Percentiles rank a stretch among this genome's conserved stretches.
These are phyloP conservation scores for Penicillium diatomitis DNA, from an alignment of 495 filamentous ascomycete species.

Conservation along the genomic window DNA sequence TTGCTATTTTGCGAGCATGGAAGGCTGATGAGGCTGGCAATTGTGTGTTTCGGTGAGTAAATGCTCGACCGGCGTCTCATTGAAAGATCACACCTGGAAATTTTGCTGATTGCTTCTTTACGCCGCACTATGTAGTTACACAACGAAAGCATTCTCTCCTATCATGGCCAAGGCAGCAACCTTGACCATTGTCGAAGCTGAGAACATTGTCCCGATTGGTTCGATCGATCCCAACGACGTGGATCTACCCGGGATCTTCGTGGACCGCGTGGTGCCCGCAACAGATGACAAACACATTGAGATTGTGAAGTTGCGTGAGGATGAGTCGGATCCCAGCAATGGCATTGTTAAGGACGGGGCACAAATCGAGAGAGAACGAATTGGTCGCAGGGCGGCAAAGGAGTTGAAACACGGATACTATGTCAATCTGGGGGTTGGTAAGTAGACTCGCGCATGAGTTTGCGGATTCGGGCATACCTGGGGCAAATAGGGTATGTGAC, in stretches of 20 bases:
- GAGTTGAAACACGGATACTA: slow-evolving; percentile 94
- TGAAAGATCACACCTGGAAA: too few relatives aligned
- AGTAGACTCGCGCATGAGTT: slow-evolving; percentile 29
- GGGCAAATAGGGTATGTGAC: background rate
- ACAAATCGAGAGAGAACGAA: slow-evolving; percentile 65
- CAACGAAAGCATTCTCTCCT: slow-evolving; percentile 60
- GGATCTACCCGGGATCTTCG: slow-evolving; percentile 83
- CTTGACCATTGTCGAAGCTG: slow-evolving; percentile 85
- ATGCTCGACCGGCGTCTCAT: background rate
- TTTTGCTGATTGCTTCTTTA: background rate
- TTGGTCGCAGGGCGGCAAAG: slow-evolving; percentile 76
- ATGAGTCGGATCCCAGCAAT: slow-evolving; percentile 35
- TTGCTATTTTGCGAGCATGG: slow-evolving; percentile 81
- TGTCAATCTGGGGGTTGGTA: slow-evolving; percentile 85
- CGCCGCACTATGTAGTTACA: slow-evolving; percentile 21
- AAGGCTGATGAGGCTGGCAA: slow-evolving; percentile 83
- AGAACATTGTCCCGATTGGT: slow-evolving; percentile 78
- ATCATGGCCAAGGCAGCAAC: slow-evolving; percentile 84
- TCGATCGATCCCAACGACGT: slow-evolving; percentile 72
- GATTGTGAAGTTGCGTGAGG: slow-evolving; percentile 63
- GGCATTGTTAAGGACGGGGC: slow-evolving; percentile 51
- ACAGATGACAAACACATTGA: slow-evolving; percentile 73
- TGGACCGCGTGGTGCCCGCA: slow-evolving; percentile 72
- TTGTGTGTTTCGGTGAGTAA: slow-evolving; percentile 67
- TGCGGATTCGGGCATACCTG: background rate